Percentiles rank a stretch among this genome's conserved stretches.
phyloP scores from a whole-genome alignment of 2,329 filamentous ascomycete genomes.

The Thermomyces lanuginosus region DNA sequence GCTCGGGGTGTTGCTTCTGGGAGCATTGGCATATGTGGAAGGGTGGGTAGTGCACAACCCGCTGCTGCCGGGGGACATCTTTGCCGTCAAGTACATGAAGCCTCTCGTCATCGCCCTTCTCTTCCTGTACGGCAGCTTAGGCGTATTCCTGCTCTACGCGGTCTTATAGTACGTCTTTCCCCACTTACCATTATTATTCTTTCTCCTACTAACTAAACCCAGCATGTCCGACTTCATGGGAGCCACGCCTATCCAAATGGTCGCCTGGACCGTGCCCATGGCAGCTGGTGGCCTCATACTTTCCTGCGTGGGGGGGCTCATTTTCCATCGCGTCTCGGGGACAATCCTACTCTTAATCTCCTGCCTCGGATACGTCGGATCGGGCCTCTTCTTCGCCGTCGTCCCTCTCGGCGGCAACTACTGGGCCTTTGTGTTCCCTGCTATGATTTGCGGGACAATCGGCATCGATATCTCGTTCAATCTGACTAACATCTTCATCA shows the following conservation, averaged over 20 bases:
- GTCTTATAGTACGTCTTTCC: constrained; percentile 44
- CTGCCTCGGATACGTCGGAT: constrained; percentile 41
- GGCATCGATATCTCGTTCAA: constrained; percentile 64
- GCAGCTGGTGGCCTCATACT: constrained; percentile 52
- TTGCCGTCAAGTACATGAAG: constrained; percentile 52
- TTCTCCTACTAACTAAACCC: constrained; percentile 1
- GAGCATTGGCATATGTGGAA: constrained; percentile 47
- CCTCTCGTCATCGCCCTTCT: constrained; percentile 45
- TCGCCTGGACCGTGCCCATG: constrained; percentile 54
- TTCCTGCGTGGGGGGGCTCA: constrained; percentile 44
- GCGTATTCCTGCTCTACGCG: constrained; percentile 52
- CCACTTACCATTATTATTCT: background rate
- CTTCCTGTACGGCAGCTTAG: constrained; percentile 51
- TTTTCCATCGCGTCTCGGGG: constrained; percentile 51
- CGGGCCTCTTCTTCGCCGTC: constrained; percentile 47
- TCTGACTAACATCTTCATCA: constrained; percentile 62
- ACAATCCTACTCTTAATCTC: constrained; percentile 48
- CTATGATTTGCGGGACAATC: constrained; percentile 46
- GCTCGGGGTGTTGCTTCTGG: constrained; percentile 40
- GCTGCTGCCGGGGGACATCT: constrained; percentile 53
- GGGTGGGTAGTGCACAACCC: constrained; percentile 53
- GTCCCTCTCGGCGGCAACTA: constrained; percentile 42
- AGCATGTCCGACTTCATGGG: constrained; percentile 46
- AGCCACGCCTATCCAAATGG: constrained; percentile 44
- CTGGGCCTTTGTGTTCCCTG: constrained; percentile 59